These are phyloP conservation scores for Toxoplasma gondii DNA, from an alignment of 169 alveolate genomes.

Conservation along the genomic window DNA sequence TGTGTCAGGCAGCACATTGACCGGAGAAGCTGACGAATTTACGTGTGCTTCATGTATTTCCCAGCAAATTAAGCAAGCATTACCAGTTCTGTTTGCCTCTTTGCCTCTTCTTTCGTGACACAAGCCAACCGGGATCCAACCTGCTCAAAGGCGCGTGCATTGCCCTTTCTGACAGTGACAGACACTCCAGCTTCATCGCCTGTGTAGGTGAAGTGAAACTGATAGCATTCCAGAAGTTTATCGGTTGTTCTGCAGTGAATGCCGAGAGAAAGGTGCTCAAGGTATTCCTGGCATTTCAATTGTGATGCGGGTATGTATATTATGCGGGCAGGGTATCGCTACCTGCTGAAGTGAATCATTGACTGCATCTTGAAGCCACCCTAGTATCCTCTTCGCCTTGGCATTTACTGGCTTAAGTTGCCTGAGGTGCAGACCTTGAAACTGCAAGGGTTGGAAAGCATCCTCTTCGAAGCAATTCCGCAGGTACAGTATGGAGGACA, in stretches of 20 bases:
- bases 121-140: not conserved
- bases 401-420: constrained; percentile 41
- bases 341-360: constrained; percentile 48
- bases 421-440: constrained; percentile 40
- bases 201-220: constrained; percentile 45
- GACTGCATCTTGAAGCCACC: constrained; percentile 44
- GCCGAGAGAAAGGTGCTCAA: constrained; percentile 42
- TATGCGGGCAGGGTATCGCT: not conserved
- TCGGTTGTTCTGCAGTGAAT: constrained; percentile 42
- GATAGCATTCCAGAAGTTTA: constrained; percentile 42
- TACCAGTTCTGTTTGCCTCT: constrained; percentile 56
- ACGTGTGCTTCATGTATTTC: not conserved
- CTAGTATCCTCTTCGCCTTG: not conserved
- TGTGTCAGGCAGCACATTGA: constrained; percentile 51
- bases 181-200: constrained; percentile 9
- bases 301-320: not conserved
- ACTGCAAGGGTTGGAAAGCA: constrained; percentile 39
- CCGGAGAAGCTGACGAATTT: constrained; percentile 39
- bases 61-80: not conserved
- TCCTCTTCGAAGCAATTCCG: constrained; percentile 43
- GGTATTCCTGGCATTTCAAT: constrained; percentile 30
- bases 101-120: constrained; percentile 54
- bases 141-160: not conserved
- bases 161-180: not conserved
- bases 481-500: constrained; percentile 44